Evolutionary conservation across 352 stramenopile genomes (phyloP), one percentile per base, ranked within the genome.

Genomic region (Pythium sp.): DNA sequence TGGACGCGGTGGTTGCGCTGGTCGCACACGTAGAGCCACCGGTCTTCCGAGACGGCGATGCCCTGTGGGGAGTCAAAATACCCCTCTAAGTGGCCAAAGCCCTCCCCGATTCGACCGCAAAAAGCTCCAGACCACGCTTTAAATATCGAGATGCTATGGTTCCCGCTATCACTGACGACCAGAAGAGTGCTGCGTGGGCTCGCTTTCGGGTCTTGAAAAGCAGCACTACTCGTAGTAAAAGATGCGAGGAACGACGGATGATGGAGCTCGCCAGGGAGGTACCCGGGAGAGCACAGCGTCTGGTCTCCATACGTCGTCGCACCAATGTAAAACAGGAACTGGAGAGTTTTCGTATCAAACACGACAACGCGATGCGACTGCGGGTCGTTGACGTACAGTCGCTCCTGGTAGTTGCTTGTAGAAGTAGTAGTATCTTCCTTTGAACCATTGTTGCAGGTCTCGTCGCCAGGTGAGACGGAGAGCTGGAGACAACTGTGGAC

Each of bases 1-100:
- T 90, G 81, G 7, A 93, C 49, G 28, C 82, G 82, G 62, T 93
- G 84, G 58, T 93, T 93, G 47, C 73, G 74, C 34, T 93, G 81
- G 63, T 93, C 85, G 36, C 71, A 82, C 5, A 91, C 73, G 41
- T 77, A 92, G 14, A 92, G 63, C 55, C 72, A 65, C 15, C 58
- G 67, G 24, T 86, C 71, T 2, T 81, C 70, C 24, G 68, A 76
- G 26, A 92, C 74, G 3, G 77, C 72, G 28, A 91, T 32, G 0
- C 83, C 82, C 60, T 89, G 76, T 8, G 83, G 83, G 1, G 83
- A 87, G 58, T 93, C 70, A 0, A 92, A 69, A 34, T 74, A 86
- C 0, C 77, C 72, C 1, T 79, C 76, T 3, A 70, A 47, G 64
- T 90, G 83, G 1, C 83, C 85, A 67, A 88, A 92, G 8, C 80